Evolutionary conservation across 169 alveolate species (phyloP), one percentile per base, ranked within the genome.

Genomic region (Eimeria maxima): DNA sequence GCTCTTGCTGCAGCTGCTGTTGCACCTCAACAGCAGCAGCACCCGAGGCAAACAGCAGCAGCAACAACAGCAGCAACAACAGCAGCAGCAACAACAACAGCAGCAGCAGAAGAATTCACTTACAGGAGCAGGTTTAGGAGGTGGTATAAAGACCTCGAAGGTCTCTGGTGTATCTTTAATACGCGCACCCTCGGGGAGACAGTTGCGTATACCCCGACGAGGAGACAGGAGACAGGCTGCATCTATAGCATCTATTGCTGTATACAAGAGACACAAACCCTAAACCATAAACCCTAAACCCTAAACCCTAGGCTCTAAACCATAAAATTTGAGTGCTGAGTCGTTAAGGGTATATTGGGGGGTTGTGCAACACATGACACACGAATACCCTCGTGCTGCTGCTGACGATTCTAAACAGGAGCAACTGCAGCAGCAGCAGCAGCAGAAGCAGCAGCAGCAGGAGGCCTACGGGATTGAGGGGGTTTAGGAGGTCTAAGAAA

Each of bases 81-180:
- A n/a, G 16, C 38, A 22, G 88, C 65, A 44, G 63, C 88, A 38
- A 24, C 55, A 45, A 65, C 88, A 44, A 29, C 16, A 44, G 53
- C 55, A 38, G 60, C 88, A 45, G 88, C 53, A 22, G 65, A 33
- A 76, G 65, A 29, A 14, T 33, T 10, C 8, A 1, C 80, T 14
- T 44, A 86, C 93, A 6, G 10, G 13, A 50, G 60, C 81, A 50
- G 93, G 84, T 45, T 65, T 86, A 47, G 74, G 78, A 14, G 93
- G 93, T 0, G 93, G 93, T 38, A 86, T 86, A 22, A 14, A 42
- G 55, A 86, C 93, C n/a, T 86, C 93, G 50, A 16, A 63, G 20
- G 93, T 69, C 13, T 10, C 57, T 14, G 81, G 38, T 8, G 93
- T 13, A 38, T 86, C 84, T 14, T 65, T 65, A 3, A 86, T 63